Percentiles rank a stretch among this genome's conserved stretches.
Conservation (phyloP, 2,329 filamentous ascomycete genomes). For the Pyrenophora tritici-repentis region DNA sequence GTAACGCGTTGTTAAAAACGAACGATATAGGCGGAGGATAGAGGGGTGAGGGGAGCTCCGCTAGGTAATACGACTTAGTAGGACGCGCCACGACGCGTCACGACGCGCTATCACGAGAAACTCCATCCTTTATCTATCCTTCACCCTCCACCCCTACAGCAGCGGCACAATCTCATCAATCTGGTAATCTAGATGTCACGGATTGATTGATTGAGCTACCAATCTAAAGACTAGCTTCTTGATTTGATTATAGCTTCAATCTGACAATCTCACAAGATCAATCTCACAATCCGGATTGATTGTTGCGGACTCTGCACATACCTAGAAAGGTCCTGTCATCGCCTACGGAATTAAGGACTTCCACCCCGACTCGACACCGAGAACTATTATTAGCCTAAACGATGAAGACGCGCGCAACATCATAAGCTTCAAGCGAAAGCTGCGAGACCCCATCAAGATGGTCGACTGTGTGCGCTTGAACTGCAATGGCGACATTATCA, state of each 20-base stretch:
- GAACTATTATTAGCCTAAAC: no score
- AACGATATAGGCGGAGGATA: not conserved
- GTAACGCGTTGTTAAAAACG: not conserved
- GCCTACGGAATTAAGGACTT: no score
- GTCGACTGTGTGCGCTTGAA: no score
- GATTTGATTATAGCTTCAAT: slow-evolving; percentile 1
- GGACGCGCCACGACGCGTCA: not conserved
- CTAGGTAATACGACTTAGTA: not conserved
- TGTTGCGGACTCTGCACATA: not conserved
- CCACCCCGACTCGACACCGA: no score
- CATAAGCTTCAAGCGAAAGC: no score
- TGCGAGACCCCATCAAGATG: no score
- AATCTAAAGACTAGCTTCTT: slow-evolving; percentile 2
- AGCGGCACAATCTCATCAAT: not conserved
- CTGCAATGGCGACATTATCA: no score
- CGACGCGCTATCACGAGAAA: slow-evolving; percentile 1
- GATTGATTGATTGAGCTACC: slow-evolving; percentile 3
- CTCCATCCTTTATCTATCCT: slow-evolving; percentile 2
- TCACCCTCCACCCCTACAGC: not conserved
- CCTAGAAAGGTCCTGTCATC: no score
- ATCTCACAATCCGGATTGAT: slow-evolving; percentile 1
- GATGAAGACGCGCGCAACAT: no score
- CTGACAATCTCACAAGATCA: slow-evolving; percentile 3
- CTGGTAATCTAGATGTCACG: slow-evolving; percentile 1
- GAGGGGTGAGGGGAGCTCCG: not conserved